These are phyloP conservation scores for Mycena maculata DNA, from an alignment of 768 basidiomycete genomes.

Conservation along the genomic window DNA sequence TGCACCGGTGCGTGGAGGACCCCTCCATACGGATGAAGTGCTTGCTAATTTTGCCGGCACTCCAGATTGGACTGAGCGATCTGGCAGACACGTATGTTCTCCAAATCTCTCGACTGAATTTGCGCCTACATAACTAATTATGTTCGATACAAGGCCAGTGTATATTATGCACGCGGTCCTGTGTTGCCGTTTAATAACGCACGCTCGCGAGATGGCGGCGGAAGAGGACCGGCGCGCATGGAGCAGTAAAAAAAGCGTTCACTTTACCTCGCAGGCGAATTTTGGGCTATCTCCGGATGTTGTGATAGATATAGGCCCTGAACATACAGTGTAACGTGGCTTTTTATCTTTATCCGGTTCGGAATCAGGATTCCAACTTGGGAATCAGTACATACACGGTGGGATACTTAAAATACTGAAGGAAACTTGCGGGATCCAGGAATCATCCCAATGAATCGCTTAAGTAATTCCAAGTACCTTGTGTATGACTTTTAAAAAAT, in stretches of 20 bases:
- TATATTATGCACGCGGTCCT: constrained; percentile 22
- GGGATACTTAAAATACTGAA: too few relatives aligned
- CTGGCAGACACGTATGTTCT: constrained; percentile 17
- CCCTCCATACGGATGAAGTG: background rate
- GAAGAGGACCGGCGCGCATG: constrained; percentile 11
- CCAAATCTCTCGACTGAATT: background rate
- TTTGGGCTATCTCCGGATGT: background rate
- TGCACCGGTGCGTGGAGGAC: constrained; percentile 4
- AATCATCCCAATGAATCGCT: too few relatives aligned
- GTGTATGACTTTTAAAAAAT: too few relatives aligned
- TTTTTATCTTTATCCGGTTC: too few relatives aligned
- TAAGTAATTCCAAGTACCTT: too few relatives aligned
- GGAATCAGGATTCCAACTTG: too few relatives aligned
- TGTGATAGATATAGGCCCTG: constrained; percentile 22
- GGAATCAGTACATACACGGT: too few relatives aligned
- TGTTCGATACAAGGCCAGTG: constrained; percentile 3
- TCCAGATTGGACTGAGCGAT: constrained; percentile 1
- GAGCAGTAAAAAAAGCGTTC: too few relatives aligned
- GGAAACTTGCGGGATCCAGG: too few relatives aligned
- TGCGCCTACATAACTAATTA: background rate
- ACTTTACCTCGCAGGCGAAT: background rate
- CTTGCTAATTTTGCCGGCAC: background rate
- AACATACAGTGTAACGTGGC: background rate
- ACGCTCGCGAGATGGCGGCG: constrained; percentile 22
- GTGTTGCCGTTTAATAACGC: constrained; percentile 24